Conservation (phyloP, 305 asterid genomes). For the Andrographis paniculata region DNA sequence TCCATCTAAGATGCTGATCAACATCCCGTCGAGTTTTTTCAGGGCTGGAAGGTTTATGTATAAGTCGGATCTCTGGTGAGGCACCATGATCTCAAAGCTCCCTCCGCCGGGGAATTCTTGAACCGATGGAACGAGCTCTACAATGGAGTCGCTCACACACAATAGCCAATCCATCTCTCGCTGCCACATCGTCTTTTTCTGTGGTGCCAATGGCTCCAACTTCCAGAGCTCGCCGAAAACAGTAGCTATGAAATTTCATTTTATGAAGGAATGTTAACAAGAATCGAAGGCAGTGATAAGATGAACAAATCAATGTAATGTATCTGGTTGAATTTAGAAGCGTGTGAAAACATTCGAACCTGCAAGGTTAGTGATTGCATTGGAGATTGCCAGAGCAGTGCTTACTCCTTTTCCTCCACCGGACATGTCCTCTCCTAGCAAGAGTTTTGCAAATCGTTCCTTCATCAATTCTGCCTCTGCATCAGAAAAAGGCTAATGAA, state of each 20-base stretch:
- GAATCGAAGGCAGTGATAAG: no score
- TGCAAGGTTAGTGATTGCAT: constrained; percentile 84
- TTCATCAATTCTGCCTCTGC: constrained; percentile 75
- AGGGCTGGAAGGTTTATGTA: constrained; percentile 79
- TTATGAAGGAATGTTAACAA: not conserved
- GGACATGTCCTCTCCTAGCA: constrained; percentile 93
- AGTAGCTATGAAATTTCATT: constrained; percentile 31
- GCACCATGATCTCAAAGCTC: constrained; percentile 71
- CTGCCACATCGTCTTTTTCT: constrained; percentile 56
- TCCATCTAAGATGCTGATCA: constrained; percentile 67
- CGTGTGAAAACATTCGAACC: no score
- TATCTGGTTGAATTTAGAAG: no score
- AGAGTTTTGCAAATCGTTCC: constrained; percentile 68
- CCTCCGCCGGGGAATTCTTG: constrained; percentile 69
- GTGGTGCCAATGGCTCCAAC: constrained; percentile 60
- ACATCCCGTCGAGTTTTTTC: constrained; percentile 68
- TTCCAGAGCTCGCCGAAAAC: constrained; percentile 89
- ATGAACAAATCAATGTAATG: constrained; percentile 5
- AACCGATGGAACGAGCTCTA: constrained; percentile 76
- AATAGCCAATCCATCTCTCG: constrained; percentile 93
- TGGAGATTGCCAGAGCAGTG: constrained; percentile 87
- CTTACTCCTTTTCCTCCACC: constrained; percentile 90
- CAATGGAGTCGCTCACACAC: constrained; percentile 76
- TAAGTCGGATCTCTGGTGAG: constrained; percentile 70
- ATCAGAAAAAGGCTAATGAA: not conserved